Conservation (phyloP, 2,329 filamentous ascomycete genomes). For the Alternaria novae-zelandiae region DNA sequence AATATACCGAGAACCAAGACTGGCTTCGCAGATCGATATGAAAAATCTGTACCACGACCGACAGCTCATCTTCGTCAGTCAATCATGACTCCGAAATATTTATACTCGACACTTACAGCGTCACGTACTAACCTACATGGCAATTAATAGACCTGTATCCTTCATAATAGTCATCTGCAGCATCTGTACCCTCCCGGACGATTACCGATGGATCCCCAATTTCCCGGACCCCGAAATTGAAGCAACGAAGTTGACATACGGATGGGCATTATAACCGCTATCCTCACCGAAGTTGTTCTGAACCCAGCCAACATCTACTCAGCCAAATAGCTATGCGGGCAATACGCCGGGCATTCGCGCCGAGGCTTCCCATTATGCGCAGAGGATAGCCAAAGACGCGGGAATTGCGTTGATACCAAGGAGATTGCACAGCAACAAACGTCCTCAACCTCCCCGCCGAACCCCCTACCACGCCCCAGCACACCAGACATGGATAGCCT, state of each 20-base stretch:
- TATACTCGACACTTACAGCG: too few species aligned
- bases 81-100: too few species aligned
- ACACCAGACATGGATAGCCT: slow-evolving; percentile 23
- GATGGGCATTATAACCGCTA: not conserved
- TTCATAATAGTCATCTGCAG: too few species aligned
- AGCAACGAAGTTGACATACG: not conserved
- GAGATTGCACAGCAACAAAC: not conserved
- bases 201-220: too few species aligned
- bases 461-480: not conserved
- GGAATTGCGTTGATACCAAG: not conserved
- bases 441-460: too few species aligned
- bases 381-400: not conserved
- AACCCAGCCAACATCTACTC: not conserved
- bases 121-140: too few species aligned
- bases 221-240: not conserved
- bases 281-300: not conserved
- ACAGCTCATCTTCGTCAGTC: too few species aligned
- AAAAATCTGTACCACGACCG: too few species aligned
- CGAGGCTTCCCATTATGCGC: not conserved
- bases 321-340: not conserved
- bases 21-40: accelerated
- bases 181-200: too few species aligned
- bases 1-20: too few species aligned
- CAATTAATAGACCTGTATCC: too few species aligned
- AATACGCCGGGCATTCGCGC: not conserved